Evolutionary conservation across 306 rosid species (phyloP), one percentile per base, ranked within the genome.

Genomic region (Inga laurina): DNA sequence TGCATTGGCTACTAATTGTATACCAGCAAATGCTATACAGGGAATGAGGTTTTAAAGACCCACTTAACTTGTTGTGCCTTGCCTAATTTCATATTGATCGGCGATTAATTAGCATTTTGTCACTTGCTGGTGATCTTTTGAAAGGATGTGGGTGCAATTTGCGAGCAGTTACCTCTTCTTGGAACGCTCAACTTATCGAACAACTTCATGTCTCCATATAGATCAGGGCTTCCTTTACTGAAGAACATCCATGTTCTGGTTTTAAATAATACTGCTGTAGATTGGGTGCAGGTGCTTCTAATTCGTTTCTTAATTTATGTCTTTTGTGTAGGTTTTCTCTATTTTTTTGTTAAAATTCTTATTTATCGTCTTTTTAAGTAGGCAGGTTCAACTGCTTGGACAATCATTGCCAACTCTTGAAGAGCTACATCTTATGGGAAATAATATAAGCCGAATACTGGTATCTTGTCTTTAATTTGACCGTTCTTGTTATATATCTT

Each of bases 391-490:
- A 78, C 78, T 85, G 76, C 92, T 93, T 81, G 85, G 90, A 74
- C 85, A 76, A 35, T 87, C 94, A 30, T 86, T 96, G 76, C 86
- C 94, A 82, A 77, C 88, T 79, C 83, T 96, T 48, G 98, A 93
- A 88, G 99, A 96, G 86, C 93, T 94, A 74, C 98, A 96, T 88
- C 91, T 94, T 39, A 86, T 94, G 94, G 94, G 94, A 67, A 96
- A 94, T 87, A 84, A 82, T 59, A 91, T 94, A 78, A 92, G 97
- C 86, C 80, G 81, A 81, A 85, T 94, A 79, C 70, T 78, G 93
- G 99, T 93, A 86, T 45, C 61, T 75, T 86, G n/a, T 62, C 56
- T 78, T 77, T 69, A 22, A 41, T 79, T 86, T 52, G 75, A 30
- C 79, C 41, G 7, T 61, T 74, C 66, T 85, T 79, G 77, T 30